Percentiles rank a stretch among this genome's conserved stretches.
Conservation (phyloP, 495 filamentous ascomycete genomes). For the Echria macrotheca region DNA sequence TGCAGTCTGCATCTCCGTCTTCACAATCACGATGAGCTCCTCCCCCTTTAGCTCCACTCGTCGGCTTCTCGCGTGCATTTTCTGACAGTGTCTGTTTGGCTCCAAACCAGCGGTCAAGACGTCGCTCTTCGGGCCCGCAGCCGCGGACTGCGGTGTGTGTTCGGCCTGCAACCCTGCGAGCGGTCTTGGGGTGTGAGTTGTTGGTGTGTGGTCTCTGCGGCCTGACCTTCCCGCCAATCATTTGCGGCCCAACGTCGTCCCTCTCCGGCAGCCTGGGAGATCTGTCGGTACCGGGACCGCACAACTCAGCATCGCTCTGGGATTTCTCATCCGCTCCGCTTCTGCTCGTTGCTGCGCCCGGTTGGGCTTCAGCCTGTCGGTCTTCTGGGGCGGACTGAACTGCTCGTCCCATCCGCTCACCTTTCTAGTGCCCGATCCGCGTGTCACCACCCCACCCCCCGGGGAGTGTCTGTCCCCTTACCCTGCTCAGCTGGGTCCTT, state of each 20-base stretch:
- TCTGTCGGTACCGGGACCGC: background rate
- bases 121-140: background rate
- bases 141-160: constrained; percentile 10
- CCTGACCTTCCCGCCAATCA: constrained; percentile 9
- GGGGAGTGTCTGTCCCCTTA: background rate
- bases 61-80: background rate
- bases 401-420: constrained; percentile 6
- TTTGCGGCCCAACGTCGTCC: background rate
- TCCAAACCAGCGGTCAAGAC: constrained; percentile 13
- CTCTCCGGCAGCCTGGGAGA: background rate
- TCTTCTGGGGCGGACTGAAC: too few relatives aligned
- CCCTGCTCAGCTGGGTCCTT: constrained; percentile 3
- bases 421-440: constrained; percentile 1
- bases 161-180: background rate
- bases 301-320: background rate
- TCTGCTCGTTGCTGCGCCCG: background rate
- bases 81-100: constrained; percentile 4
- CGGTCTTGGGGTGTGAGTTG: constrained; percentile 7
- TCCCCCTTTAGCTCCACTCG: background rate
- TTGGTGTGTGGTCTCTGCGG: constrained; percentile 1
- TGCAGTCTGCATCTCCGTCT: constrained; percentile 6
- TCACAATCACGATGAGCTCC: constrained; percentile 8
- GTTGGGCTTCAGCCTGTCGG: constrained; percentile 6
- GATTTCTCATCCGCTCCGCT: background rate
- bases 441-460: background rate